phyloP scores from a whole-genome alignment of 129 eudicot species.

The Ambrosia artemisiifolia region DNA sequence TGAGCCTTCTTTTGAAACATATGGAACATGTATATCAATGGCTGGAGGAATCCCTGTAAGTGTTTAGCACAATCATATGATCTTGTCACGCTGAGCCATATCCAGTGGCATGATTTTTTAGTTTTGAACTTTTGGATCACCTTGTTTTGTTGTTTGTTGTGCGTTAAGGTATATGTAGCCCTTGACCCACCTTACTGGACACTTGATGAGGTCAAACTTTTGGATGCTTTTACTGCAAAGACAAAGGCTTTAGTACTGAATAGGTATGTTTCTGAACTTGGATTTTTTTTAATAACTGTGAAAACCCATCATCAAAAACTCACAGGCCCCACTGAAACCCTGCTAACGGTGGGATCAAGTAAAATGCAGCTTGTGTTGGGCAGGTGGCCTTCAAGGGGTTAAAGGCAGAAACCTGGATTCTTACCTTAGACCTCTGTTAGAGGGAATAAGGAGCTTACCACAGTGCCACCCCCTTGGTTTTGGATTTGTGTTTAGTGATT shows the following conservation, averaged over 20 bases:
- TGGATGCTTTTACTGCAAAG: conserved; percentile 53
- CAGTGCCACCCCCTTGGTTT: neutral
- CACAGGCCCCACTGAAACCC: no score
- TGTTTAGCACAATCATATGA: neutral
- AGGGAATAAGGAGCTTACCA: no score
- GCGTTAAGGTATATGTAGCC: conserved; percentile 68
- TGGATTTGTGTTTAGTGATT: neutral
- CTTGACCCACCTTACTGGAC: conserved; percentile 90
- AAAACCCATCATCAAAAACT: no score
- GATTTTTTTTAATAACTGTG: neutral
- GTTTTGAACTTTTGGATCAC: conserved; percentile 2
- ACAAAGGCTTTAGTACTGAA: conserved; percentile 86
- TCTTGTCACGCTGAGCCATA: neutral
- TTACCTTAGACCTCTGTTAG: no score
- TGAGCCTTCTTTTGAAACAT: conserved; percentile 86
- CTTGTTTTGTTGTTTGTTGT: neutral
- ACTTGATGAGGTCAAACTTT: conserved; percentile 52
- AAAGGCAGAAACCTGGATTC: no score
- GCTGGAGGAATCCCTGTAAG: conserved; percentile 99
- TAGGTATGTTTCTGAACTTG: conserved; percentile 36
- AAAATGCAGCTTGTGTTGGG: no score
- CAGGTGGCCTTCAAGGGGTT: no score
- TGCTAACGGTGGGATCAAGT: no score
- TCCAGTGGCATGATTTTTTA: neutral
- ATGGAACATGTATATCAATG: conserved; percentile 68